phyloP scores from a whole-genome alignment of 2,329 filamentous ascomycete species.

The Fusarium hainanense region DNA sequence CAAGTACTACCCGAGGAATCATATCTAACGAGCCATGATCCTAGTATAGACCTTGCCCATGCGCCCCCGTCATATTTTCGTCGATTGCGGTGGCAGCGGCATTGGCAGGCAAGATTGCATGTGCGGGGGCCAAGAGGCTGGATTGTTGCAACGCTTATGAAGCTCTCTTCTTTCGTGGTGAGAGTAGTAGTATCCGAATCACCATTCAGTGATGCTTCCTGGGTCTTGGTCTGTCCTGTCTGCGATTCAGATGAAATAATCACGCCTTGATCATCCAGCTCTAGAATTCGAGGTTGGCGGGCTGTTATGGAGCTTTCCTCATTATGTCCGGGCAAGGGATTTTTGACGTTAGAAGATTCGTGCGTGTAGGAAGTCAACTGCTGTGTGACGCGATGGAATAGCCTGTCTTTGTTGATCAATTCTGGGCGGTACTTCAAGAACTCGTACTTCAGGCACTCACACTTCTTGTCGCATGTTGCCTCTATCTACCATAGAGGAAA shows the following conservation, averaged over 20 bases:
- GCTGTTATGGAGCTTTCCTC: too few relatives aligned
- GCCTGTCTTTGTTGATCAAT: rapidly evolving
- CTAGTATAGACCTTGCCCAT: background rate
- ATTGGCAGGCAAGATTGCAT: slow-evolving; percentile 7
- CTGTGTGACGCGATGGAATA: background rate
- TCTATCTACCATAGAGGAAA: slow-evolving; percentile 2
- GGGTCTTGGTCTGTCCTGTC: too few relatives aligned
- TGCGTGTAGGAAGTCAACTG: background rate
- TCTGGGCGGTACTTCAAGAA: background rate
- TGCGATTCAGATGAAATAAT: too few relatives aligned
- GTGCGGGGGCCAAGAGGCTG: background rate
- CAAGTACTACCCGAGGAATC: rapidly evolving
- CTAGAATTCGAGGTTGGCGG: rapidly evolving
- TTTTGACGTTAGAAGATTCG: too few relatives aligned
- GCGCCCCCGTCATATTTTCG: background rate
- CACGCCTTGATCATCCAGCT: rapidly evolving
- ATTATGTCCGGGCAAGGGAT: too few relatives aligned
- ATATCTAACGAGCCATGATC: slow-evolving; percentile 16
- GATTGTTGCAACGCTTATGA: background rate
- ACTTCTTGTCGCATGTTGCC: slow-evolving; percentile 13
- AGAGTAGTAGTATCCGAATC: background rate
- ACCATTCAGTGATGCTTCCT: rapidly evolving
- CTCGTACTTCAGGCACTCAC: background rate
- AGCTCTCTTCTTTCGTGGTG: background rate
- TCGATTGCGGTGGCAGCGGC: slow-evolving; percentile 11